Evolutionary conservation across 148 eudicot species (phyloP).

Genomic region (Polygonum aviculare): DNA sequence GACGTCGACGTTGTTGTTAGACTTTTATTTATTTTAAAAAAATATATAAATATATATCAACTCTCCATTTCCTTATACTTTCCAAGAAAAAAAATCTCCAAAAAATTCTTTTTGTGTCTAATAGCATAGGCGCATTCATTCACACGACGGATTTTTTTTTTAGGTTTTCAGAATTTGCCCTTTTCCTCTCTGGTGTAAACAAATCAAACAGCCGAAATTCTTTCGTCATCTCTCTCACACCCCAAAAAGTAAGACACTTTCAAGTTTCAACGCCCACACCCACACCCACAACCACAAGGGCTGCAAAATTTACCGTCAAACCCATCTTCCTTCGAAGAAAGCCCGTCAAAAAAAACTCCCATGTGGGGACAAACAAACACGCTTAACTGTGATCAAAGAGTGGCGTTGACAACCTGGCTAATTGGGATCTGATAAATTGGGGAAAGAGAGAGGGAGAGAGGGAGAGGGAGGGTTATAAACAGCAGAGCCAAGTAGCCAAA

Average conservation of each 20-base stretch:
- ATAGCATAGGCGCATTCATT: too few species aligned
- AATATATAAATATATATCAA: too few species aligned
- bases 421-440: slow-evolving; percentile 4
- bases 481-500: neutral
- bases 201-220: neutral
- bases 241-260: neutral
- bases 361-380: neutral
- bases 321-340: neutral
- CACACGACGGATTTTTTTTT: neutral
- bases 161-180: neutral
- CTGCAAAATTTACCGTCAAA: slow-evolving; percentile 1
- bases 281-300: neutral
- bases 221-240: neutral
- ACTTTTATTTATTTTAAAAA: too few species aligned
- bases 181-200: neutral
- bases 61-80: too few species aligned
- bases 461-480: neutral
- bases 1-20: too few species aligned
- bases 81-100: too few species aligned
- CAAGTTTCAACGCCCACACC: neutral
- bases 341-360: neutral
- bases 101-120: too few species aligned
- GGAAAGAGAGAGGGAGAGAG: neutral
- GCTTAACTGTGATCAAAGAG: neutral
- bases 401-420: neutral